Conservation (phyloP, 768 basidiomycete species). For the Lentinula raphanica region DNA sequence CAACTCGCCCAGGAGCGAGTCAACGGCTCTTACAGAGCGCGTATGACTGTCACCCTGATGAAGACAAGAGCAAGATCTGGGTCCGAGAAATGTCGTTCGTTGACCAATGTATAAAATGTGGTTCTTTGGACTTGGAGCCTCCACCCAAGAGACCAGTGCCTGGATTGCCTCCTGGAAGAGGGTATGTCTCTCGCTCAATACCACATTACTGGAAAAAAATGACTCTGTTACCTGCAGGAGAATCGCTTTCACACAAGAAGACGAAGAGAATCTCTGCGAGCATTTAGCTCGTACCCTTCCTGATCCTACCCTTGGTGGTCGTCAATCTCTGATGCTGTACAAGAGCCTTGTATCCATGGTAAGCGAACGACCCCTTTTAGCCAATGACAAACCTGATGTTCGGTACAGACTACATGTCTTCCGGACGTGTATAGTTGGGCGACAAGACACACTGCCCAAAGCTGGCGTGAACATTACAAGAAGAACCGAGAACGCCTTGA, state of each 20-base stretch:
- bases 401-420: conserved; percentile 12
- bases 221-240: conserved; percentile 12
- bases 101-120: neutral
- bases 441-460: conserved; percentile 35
- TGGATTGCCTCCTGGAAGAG: neutral
- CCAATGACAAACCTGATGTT: neutral
- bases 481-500: conserved; percentile 31
- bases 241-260: conserved; percentile 29
- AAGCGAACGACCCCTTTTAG: neutral
- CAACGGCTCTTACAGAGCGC: neutral
- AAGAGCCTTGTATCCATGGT: conserved; percentile 25
- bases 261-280: conserved; percentile 31
- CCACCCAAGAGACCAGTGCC: neutral
- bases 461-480: conserved; percentile 46
- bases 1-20: neutral
- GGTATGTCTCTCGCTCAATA: neutral
- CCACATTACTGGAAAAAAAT: neutral
- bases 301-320: conserved; percentile 31
- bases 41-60: conserved; percentile 1
- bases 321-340: conserved; percentile 32
- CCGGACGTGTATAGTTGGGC: conserved; percentile 32
- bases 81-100: conserved; percentile 1
- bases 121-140: neutral
- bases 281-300: conserved; percentile 34
- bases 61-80: neutral